Evolutionary conservation across 2,329 filamentous ascomycete species (phyloP).

Genomic region (Laburnicola sp.): DNA sequence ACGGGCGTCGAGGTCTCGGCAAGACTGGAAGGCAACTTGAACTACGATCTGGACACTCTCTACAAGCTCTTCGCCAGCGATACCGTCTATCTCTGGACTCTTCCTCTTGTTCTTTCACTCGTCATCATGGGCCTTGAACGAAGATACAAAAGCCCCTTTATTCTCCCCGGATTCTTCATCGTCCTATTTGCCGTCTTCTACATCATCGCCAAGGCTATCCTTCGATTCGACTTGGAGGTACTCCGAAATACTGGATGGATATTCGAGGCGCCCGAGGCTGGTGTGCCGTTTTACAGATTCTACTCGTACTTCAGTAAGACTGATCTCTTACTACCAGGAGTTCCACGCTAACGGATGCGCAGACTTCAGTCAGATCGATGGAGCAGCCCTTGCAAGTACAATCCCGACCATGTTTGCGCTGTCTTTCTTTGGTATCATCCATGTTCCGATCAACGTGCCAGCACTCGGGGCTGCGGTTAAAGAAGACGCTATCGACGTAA

Average conservation of each 20-base stretch:
- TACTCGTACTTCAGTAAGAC: slow-evolving; percentile 88
- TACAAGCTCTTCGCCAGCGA: slow-evolving; percentile 72
- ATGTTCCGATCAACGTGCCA: slow-evolving; percentile 97
- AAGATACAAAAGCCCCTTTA: slow-evolving; percentile 77
- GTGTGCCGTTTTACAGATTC: slow-evolving; percentile 95
- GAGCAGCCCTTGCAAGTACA: slow-evolving; percentile 78
- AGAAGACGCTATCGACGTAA: slow-evolving; percentile 88
- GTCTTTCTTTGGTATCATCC: slow-evolving; percentile 95
- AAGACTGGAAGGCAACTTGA: slow-evolving; percentile 79
- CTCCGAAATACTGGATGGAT: slow-evolving; percentile 83
- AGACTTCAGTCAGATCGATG: slow-evolving; percentile 83
- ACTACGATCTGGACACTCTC: slow-evolving; percentile 77
- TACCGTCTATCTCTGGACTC: slow-evolving; percentile 79
- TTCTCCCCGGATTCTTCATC: slow-evolving; percentile 86
- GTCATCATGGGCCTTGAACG: slow-evolving; percentile 75
- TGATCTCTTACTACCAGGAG: neutral
- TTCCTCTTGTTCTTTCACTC: slow-evolving; percentile 76
- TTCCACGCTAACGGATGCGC: neutral
- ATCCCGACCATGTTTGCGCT: slow-evolving; percentile 94
- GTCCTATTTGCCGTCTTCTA: slow-evolving; percentile 77
- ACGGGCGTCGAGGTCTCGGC: slow-evolving; percentile 95
- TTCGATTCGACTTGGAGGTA: slow-evolving; percentile 66
- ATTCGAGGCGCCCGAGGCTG: slow-evolving; percentile 80
- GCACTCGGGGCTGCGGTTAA: slow-evolving; percentile 87
- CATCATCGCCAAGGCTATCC: slow-evolving; percentile 70